phyloP scores from a whole-genome alignment of 106 monocot species.

The Ottelia alismoides region DNA sequence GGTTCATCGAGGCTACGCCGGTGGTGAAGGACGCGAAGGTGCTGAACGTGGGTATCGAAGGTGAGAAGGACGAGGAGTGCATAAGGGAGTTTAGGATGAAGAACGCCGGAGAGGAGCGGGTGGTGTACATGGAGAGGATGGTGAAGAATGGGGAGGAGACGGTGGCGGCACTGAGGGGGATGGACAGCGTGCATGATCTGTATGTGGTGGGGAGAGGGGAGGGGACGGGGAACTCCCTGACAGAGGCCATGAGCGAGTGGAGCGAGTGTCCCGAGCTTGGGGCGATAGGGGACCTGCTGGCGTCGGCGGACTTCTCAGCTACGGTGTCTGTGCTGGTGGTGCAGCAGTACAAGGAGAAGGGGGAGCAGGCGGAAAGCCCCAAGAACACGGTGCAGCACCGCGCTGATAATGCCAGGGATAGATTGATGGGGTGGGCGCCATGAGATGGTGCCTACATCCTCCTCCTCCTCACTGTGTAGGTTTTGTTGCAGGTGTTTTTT shows the following conservation, averaged over 20 bases:
- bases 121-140: not conserved
- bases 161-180: not conserved
- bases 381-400: no score
- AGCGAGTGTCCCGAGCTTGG: constrained; percentile 23
- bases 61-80: constrained; percentile 19
- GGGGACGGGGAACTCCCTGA: constrained; percentile 1
- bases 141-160: constrained; percentile 3
- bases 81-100: not conserved
- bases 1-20: no score
- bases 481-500: no score
- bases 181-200: not conserved
- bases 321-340: constrained; percentile 9
- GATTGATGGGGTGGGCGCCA: no score
- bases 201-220: constrained; percentile 1
- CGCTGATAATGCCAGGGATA: no score
- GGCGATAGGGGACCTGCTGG: constrained; percentile 13
- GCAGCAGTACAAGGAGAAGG: constrained; percentile 5
- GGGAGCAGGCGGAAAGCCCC: not conserved
- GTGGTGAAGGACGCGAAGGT: no score
- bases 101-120: not conserved
- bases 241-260: constrained; percentile 10
- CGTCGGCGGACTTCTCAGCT: constrained; percentile 6
- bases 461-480: no score
- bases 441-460: no score
- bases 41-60: constrained; percentile 3